These are phyloP conservation scores for Didymella pinodella DNA, from an alignment of 2,329 filamentous ascomycete genomes.

Conservation along the genomic window DNA sequence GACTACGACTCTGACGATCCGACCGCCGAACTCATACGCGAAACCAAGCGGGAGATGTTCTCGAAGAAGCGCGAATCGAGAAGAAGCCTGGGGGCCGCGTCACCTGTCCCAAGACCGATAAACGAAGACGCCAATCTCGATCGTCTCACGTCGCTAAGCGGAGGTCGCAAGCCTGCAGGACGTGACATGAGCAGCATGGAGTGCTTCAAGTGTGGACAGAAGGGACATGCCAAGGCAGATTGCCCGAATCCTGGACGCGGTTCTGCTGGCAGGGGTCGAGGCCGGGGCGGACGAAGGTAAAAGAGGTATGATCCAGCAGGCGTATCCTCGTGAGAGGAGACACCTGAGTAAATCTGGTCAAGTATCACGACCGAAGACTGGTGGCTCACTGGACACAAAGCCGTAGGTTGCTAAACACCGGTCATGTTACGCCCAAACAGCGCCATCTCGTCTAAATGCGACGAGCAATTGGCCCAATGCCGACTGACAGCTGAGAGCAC, in stretches of 20 bases:
- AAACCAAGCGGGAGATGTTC: constrained; percentile 56
- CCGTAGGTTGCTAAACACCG: not conserved
- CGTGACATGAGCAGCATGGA: constrained; percentile 51
- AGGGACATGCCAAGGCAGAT: constrained; percentile 66
- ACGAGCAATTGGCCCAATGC: not conserved
- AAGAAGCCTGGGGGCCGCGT: constrained; percentile 55
- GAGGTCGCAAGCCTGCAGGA: constrained; percentile 43
- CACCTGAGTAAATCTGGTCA: not conserved
- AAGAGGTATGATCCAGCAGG: not conserved
- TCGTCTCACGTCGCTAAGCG: constrained; percentile 64
- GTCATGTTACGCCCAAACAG: not conserved
- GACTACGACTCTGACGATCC: constrained; percentile 55
- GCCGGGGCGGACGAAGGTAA: constrained; percentile 34
- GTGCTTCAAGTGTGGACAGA: constrained; percentile 69
- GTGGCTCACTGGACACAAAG: not conserved
- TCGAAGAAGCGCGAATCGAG: constrained; percentile 54
- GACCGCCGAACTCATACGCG: constrained; percentile 55
- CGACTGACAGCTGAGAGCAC: not conserved
- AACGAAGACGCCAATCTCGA: constrained; percentile 72
- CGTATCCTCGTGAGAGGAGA: not conserved
- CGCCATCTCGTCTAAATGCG: not conserved
- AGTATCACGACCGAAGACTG: constrained; percentile 1
- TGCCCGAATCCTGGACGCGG: constrained; percentile 57
- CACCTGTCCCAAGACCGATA: constrained; percentile 65
- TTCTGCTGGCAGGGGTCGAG: constrained; percentile 36